These are phyloP conservation scores for Leishmania gerbilli DNA, from an alignment of 208 protist genomes.

Conservation along the genomic window DNA sequence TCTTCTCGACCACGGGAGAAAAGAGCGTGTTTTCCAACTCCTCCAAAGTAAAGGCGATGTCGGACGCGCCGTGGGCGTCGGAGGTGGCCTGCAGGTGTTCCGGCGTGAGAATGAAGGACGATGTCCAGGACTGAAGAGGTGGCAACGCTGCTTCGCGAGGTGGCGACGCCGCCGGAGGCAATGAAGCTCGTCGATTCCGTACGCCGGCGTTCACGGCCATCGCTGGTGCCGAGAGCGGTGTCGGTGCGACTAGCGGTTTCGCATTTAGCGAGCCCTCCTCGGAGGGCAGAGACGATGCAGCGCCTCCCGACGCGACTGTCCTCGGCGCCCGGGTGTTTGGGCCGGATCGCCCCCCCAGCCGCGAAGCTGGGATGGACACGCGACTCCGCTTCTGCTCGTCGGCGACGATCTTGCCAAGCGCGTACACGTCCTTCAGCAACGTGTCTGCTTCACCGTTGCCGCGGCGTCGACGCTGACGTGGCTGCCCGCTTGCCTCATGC, in stretches of 20 bases:
- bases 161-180: neutral
- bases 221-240: neutral
- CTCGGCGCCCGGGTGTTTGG: neutral
- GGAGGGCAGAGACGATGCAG: neutral
- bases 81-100: constrained; percentile 10
- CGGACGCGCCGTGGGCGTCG: constrained; percentile 23
- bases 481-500: neutral
- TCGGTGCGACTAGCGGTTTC: neutral
- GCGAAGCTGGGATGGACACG: constrained; percentile 23
- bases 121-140: constrained; percentile 19
- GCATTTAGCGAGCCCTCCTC: neutral
- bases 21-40: constrained; percentile 79
- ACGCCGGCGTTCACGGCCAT: neutral
- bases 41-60: constrained; percentile 79
- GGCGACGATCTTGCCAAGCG: constrained; percentile 21
- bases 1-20: constrained; percentile 1
- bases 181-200: neutral
- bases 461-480: neutral
- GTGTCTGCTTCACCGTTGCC: constrained; percentile 10
- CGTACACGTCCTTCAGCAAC: constrained; percentile 17
- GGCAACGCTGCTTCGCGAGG: neutral
- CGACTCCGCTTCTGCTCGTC: constrained; percentile 29
- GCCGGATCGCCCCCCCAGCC: neutral
- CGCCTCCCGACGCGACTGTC: neutral
- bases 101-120: constrained; percentile 16